Evolutionary conservation across 345 rosid species (phyloP).

Genomic region (Kandelia obovata): DNA sequence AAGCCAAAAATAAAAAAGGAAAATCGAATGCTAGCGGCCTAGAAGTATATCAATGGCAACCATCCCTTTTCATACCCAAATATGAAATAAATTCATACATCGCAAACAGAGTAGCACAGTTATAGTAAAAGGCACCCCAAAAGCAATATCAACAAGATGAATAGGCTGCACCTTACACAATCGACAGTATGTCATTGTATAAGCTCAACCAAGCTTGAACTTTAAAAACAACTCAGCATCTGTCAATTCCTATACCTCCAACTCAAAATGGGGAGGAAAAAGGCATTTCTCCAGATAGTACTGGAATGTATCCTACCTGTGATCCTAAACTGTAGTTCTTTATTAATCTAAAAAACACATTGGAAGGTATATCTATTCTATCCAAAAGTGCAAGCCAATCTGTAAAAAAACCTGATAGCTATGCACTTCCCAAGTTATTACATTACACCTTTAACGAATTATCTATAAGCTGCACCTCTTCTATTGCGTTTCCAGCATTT

Average conservation of each 20-base stretch:
- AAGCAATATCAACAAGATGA: too few relatives aligned
- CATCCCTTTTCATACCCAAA: too few relatives aligned
- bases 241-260: not conserved
- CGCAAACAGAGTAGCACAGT: too few relatives aligned
- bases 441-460: not conserved
- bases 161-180: too few relatives aligned
- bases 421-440: constrained; percentile 9
- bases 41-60: too few relatives aligned
- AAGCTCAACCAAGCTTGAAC: too few relatives aligned
- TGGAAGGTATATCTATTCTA: not conserved
- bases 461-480: not conserved
- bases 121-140: too few relatives aligned
- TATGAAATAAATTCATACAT: too few relatives aligned
- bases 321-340: constrained; percentile 8
- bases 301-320: not conserved
- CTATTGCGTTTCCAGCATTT: not conserved
- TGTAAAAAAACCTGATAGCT: constrained; percentile 27
- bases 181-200: too few relatives aligned
- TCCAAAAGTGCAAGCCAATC: constrained; percentile 27
- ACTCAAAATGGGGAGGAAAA: not conserved
- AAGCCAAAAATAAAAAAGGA: too few relatives aligned
- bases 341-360: constrained; percentile 3
- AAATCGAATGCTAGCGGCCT: too few relatives aligned
- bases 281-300: too few relatives aligned
- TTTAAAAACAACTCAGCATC: not conserved